Base-by-base conservation (phyloP, 305 asterid genomes). In the Solanum hybrid region DNA sequence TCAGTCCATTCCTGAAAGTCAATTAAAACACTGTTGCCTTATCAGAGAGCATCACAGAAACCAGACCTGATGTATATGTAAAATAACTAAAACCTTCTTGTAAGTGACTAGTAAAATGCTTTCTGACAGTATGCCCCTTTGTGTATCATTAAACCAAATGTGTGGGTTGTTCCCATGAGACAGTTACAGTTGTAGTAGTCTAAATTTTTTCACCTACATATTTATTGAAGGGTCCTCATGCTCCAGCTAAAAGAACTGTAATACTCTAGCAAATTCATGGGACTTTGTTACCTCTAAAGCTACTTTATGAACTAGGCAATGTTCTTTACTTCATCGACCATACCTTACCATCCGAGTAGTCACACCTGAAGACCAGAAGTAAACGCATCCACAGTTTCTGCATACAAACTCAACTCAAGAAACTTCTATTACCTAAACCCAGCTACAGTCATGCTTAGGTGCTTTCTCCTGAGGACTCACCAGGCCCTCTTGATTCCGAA, bases 1-100 rank as follows among this genome's bases (percentile, higher is more conserved):
- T 91, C 96, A 8, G 97, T 95, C 95, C 95, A 95, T 36, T 93
- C 92, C 97, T 95, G 93, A 51, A 69, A 92, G 46, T 85, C 88
- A 85, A 85, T 57, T 51, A 85, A 86, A 31, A 86, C 69, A 61
- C 51, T 4, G 14, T 33, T 86, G 75, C 51, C 51, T 61, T 61
- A 57, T 86, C 88, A 86, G 88, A 82, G 71, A 86, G 33, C 76
- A 61, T 57, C 77, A 86, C 46, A 33, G 13, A 3, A 86, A 22
- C 39, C 28, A 42, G 77, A 33, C 20, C 13, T 33, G 76, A 57
- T 85, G 33, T 46, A 67, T 29, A 84, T 31, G 31, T 82, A 86
- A 85, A 57, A 85, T 85, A 85, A 16, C 75, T 84, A 51, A 42
- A 85, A 31, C 2, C 11, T 85, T 71, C 76, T 85, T 11, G 46